These are phyloP conservation scores for Penicillium hordei DNA, from an alignment of 2,329 filamentous ascomycete species.

Conservation along the genomic window DNA sequence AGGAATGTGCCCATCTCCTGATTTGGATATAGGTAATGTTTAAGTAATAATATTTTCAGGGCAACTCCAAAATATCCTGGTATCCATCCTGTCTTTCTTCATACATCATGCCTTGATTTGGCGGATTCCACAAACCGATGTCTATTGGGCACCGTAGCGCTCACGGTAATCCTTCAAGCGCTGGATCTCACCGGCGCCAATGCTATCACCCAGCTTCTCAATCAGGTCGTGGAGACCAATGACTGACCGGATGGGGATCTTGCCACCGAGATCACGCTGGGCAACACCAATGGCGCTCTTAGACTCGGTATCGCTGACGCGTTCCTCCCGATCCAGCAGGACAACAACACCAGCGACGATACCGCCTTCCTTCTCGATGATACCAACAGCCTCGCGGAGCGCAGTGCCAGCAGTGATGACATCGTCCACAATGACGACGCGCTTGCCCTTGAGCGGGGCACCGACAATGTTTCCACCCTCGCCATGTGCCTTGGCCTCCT, in stretches of 20 bases:
- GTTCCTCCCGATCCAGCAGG: slow-evolving; percentile 71
- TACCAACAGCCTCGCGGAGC: slow-evolving; percentile 85
- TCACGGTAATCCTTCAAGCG: slow-evolving; percentile 71
- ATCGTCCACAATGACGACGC: slow-evolving; percentile 88
- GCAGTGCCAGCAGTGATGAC: slow-evolving; percentile 95
- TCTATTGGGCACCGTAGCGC: slow-evolving; percentile 42
- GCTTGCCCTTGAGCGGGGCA: slow-evolving; percentile 78
- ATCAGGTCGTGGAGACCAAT: slow-evolving; percentile 73
- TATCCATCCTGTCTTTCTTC: slow-evolving; percentile 25
- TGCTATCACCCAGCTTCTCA: slow-evolving; percentile 62
- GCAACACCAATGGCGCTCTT: slow-evolving; percentile 85
- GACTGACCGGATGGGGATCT: slow-evolving; percentile 78
- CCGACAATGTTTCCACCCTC: slow-evolving; percentile 94
- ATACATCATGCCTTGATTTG: slow-evolving; percentile 24
- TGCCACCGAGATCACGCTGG: slow-evolving; percentile 68
- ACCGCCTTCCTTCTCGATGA: slow-evolving; percentile 83
- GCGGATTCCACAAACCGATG: neutral
- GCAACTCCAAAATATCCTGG: slow-evolving; percentile 19
- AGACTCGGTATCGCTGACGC: slow-evolving; percentile 61
- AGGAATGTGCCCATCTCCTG: neutral
- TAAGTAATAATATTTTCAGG: slow-evolving; percentile 3
- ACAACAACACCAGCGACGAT: slow-evolving; percentile 84
- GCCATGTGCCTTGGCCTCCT: slow-evolving; percentile 94
- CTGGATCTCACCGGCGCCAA: slow-evolving; percentile 62
- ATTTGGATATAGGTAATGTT: neutral